Percentiles rank a stretch among this genome's conserved stretches.
These are phyloP conservation scores for Plasmodium gonderi DNA, from an alignment of 169 alveolate genomes.

Conservation along the genomic window DNA sequence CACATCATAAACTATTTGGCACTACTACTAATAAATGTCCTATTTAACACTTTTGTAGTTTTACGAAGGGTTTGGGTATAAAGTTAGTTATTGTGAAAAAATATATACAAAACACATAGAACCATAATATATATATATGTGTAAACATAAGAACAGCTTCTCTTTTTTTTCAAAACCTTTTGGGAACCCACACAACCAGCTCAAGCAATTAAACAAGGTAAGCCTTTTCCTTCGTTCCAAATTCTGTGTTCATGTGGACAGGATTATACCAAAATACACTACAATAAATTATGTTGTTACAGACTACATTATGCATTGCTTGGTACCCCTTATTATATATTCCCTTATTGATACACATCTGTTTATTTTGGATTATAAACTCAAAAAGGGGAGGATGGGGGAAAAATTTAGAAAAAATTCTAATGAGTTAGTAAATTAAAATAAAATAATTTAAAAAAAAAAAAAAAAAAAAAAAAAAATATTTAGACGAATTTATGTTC, in stretches of 20 bases:
- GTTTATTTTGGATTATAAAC: background rate
- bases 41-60: background rate
- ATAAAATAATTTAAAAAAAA: background rate
- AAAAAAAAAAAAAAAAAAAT: background rate
- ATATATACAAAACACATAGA: no score
- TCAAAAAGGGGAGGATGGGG: background rate
- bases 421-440: background rate
- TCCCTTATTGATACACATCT: background rate
- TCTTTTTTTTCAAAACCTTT: background rate
- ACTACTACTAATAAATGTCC: background rate
- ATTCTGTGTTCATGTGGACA: background rate
- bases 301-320: background rate
- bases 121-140: background rate
- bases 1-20: background rate
- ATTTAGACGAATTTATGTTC: background rate
- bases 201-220: background rate
- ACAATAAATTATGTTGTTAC: background rate
- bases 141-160: background rate
- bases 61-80: background rate
- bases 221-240: background rate
- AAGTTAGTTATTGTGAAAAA: background rate
- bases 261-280: background rate
- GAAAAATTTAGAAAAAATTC: background rate
- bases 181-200: background rate
- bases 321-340: no score